Base-by-base conservation (phyloP, 2,329 filamentous ascomycete species). In the Grosmannia penicillata region DNA sequence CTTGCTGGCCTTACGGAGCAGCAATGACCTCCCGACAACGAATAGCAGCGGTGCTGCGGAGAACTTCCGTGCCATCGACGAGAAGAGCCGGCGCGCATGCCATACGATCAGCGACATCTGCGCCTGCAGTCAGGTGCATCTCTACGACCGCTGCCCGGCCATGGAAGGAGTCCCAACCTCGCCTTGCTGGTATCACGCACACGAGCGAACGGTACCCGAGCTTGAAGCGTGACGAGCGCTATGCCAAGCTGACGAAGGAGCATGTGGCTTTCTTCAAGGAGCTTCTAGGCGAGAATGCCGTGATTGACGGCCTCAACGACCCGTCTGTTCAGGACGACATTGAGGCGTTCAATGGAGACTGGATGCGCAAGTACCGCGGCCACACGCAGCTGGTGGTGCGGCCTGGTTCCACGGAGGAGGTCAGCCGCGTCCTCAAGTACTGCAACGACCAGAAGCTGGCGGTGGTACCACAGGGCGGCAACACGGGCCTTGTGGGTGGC, bases 321-420 rank as follows among this genome's bases (percentile, higher is more conserved):
- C 75, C 87, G 57, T 76, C 62, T 23, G 56, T 76, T 13, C 63
- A 68, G 3, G 82, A 83, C 50, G 91, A 96, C 54, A 70, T 96
- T 47, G 84, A 91, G 55, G 73, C 82, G 8, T 98, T 86, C 70
- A 98, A 98, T 60, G 76, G 78, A 55, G 91, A 98, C 62, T 98
- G 93, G 91, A 95, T 98, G 87, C 79, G 83, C 60, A 98, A 98
- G 63, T 98, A 94, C 65, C 78, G 83, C 44, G 93, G 91, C 23
- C 86, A 95, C 59, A 77, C 83, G 44, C 76, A 78, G 53, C 65
- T 98, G 21, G 86, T 96, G 5, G 63, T 98, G 45, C 93, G 86
- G 61, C 91, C 91, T 10, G 73, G 70, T 37, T 81, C 75, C 14
- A 89, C 84, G 1, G 78, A 89, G 51, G 80, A 98, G 59, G 83